Evolutionary conservation across 306 rosid species (phyloP), one percentile per base, ranked within the genome.

Genomic region (Gastrolobium bilobum): DNA sequence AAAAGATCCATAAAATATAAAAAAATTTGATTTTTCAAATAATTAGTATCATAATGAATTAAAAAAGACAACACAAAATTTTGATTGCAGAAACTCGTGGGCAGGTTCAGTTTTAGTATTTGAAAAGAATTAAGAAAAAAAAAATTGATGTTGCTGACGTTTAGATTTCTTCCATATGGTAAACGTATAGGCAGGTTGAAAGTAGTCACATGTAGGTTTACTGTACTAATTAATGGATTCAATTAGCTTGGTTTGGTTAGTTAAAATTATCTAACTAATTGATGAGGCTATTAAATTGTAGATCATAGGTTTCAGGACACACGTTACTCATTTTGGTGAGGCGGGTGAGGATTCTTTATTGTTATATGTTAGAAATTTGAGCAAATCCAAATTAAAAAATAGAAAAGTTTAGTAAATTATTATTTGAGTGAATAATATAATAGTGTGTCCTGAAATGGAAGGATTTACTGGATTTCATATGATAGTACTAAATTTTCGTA

Each of bases 211-310:
- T 4, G 39, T 53, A 61, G 54, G 34, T 38, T 26, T 42, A 51
- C 26, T 14, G 76, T 11, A 4, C 5, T 53, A 68, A 5, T 38
- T 62, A 62, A 39, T 35, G 31, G 50, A 56, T 47, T 64, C 66
- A 35, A 13, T 75, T 64, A 52, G 56, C 53, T 73, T 53, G 48
- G 58, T n/a, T 48, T 52, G 82, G 86, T 70, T 62, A 54, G 81
- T 66, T 71, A 43, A 60, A 48, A 40, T 70, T 69, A 30, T 65
- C n/a, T n/a, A n/a, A n/a, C 53, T 10, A 79, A 63, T 46, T 61
- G 38, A 69, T 52, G 61, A 40, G 71, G 58, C 39, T 40, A 78
- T 78, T 69, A 42, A 20, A 63, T 62, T 81, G 26, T 73, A 53
- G 71, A 78, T 62, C 74, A 66, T 52, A 58, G 14, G 62, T n/a